Base-by-base conservation (phyloP, 1,284 basidiomycete species). In the Ganoderma resinaceum region DNA sequence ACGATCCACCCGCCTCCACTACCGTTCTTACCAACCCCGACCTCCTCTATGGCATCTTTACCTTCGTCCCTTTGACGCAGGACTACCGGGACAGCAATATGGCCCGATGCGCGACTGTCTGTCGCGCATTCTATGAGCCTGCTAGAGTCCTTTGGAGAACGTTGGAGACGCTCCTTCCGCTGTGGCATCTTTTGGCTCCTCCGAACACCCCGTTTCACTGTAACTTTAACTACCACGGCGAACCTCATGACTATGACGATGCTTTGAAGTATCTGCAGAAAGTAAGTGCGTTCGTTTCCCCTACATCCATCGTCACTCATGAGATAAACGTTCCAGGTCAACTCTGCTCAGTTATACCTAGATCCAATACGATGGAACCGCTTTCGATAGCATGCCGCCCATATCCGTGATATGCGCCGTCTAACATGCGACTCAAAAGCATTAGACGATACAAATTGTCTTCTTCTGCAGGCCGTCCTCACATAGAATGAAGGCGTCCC, bases 181-280 rank as follows among this genome's bases (percentile, higher is more conserved):
- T 63, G 37, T 63, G 62, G 62, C 52, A 63, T 26, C 35, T 63
- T 18, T 38, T 63, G 12, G 35, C 49, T 52, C 49, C 49, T 4
- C 7, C n/a, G 26, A 23, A 52, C 23, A 23, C 12, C 26, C 11
- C 20, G 7, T 26, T 26, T 29, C 23, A 23, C 12, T 8, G 7
- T 11, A 9, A 6, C 3, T 40, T 14, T 14, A 3, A 14, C 14
- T 16, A 11, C 11, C 11, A 3, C 23, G 1, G 7, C 12, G 8
- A 26, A 11, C 20, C 4, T 14, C 5, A 52, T 4, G n/a, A 11
- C 16, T 6, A 9, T 46, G 9, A 3, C 18, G 43, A 46, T 7
- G n/a, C 16, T 20, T 46, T 46, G 20, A 23, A n/a, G 6, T 46
- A n/a, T 16, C 43, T 46, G 20, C 20, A 46, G 18, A 46, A 46